Evolutionary conservation across 192 early-diverging fungal species (phyloP), one percentile per base, ranked within the genome.

Genomic region (Coemansia sp.): DNA sequence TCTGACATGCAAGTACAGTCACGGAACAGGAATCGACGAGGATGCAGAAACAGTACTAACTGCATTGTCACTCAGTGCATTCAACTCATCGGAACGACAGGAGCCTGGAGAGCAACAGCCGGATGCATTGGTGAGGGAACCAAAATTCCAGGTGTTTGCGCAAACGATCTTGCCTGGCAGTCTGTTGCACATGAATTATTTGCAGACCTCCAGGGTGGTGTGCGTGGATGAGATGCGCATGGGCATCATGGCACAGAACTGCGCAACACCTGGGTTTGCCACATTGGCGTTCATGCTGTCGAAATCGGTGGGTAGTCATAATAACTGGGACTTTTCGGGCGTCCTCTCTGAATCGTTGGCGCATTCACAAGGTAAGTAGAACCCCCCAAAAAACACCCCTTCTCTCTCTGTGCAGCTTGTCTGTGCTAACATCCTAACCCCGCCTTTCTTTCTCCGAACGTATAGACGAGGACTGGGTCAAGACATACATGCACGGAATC

Each of bases 211-310:
- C 0, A 58, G 81, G 2, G 58, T 75, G 9, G 54, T 78, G 25
- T 72, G 70, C 7, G 72, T 82, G 2, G 81, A 82, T 11, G 81
- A 82, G 47, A 70, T 78, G 62, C 72, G 81, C 6, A 71, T 82
- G 65, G 81, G 81, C 7, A 66, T 82, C 6, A 70, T 82, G 72
- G 81, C 81, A 13, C 81, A 78, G 42, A 82, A 73, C 68, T 78
- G 75, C 17, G 81, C 72, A 0, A 75, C 72, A 8, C 68, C 75
- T 0, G 81, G 81, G 9, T 82, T 78, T 27, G 71, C 81, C 17
- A 68, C 81, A 0, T 55, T 82, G 45, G 61, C 69, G 19, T 77
- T 71, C 37, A 67, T 82, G 61, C 60, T 82, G 29, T 74, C 81
- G 7, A 79, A 69, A 3, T 68, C 75, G 6, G 62, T 82, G 5